Evolutionary conservation across 169 alveolate species (phyloP).

Genomic region (Plasmodium knowlesi): DNA sequence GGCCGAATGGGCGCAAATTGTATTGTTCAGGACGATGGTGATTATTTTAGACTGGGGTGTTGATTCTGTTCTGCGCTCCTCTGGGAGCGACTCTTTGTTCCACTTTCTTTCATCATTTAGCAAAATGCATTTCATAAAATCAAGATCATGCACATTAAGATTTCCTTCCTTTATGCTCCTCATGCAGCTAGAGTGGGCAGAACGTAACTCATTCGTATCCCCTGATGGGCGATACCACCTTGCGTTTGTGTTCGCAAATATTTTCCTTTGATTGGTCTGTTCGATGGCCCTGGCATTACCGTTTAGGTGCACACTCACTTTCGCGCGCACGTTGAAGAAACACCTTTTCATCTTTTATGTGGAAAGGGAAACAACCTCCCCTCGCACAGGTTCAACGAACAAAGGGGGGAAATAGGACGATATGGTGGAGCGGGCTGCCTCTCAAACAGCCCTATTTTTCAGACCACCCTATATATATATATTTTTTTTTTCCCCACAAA

Average conservation of each 20-base stretch:
- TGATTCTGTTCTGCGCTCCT: not conserved
- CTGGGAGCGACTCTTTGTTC: not conserved
- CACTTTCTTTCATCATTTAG: constrained; percentile 17
- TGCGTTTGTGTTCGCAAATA: not conserved
- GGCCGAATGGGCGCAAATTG: not conserved
- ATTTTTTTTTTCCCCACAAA: not conserved
- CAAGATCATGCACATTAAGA: constrained; percentile 31
- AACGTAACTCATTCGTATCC: not conserved
- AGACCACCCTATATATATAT: too few relatives aligned
- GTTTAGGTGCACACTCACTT: not conserved
- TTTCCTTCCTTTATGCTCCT: not conserved
- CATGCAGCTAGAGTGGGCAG: not conserved
- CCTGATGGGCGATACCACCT: not conserved
- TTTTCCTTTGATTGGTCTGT: not conserved
- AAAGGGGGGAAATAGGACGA: not conserved
- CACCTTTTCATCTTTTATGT: not conserved
- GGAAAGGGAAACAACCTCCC: not conserved
- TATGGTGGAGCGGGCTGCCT: not conserved
- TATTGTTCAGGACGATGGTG: constrained; percentile 52
- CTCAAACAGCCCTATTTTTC: not conserved
- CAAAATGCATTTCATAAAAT: constrained; percentile 67
- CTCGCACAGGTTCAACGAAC: not conserved
- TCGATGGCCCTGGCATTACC: not conserved
- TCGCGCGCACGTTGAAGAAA: not conserved
- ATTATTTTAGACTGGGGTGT: constrained; percentile 13